Percentiles rank a stretch among this genome's conserved stretches.
Conservation (phyloP, 1,284 basidiomycete genomes). For the Mycosarcoma maydis region DNA sequence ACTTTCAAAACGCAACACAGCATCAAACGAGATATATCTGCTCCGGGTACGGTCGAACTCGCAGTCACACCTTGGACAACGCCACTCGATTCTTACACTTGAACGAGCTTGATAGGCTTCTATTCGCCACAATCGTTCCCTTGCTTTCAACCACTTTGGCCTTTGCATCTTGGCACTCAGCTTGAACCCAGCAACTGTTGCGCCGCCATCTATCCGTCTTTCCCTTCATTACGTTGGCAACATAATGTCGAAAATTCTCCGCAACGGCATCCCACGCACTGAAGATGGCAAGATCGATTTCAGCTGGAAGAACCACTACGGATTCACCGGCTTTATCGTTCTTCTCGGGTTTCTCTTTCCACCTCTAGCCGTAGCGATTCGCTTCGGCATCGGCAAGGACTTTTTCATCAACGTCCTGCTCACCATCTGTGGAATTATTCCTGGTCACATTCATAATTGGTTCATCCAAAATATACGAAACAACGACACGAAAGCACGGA, state of each 20-base stretch:
- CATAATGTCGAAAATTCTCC: constrained; percentile 38
- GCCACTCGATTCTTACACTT: too few species aligned
- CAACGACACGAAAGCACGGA: constrained; percentile 51
- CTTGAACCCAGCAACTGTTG: too few species aligned
- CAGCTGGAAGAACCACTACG: constrained; percentile 53
- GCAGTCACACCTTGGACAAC: too few species aligned
- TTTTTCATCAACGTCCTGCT: constrained; percentile 91
- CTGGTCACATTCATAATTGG: constrained; percentile 69
- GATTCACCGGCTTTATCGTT: constrained; percentile 52
- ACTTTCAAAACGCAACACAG: too few species aligned
- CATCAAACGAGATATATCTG: too few species aligned
- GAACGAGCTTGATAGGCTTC: too few species aligned
- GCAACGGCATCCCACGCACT: constrained; percentile 45
- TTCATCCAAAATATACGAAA: constrained; percentile 57
- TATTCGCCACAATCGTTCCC: too few species aligned
- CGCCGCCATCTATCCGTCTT: background rate
- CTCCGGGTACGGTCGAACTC: too few species aligned
- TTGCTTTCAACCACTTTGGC: too few species aligned
- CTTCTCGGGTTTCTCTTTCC: constrained; percentile 62
- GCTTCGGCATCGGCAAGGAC: constrained; percentile 91
- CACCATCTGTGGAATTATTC: constrained; percentile 78
- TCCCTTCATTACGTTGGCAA: background rate
- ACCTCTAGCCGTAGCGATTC: constrained; percentile 80
- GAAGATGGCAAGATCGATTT: constrained; percentile 51
- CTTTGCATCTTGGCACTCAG: too few species aligned